Evolutionary conservation across 2,329 filamentous ascomycete genomes (phyloP).

Genomic region (Cladophialophora bantiana): DNA sequence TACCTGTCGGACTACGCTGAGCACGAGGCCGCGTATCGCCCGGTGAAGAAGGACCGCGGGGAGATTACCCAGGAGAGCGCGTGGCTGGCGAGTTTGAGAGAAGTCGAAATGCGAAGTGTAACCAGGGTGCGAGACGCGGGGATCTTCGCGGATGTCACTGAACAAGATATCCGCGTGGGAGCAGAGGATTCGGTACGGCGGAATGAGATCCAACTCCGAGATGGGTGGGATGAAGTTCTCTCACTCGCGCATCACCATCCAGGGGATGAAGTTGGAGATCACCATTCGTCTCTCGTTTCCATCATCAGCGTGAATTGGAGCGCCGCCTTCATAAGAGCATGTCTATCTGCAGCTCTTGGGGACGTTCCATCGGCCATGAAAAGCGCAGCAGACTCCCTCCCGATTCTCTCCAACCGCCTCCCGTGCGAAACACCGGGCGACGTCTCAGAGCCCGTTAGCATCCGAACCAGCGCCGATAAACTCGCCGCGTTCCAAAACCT

Average conservation of each 20-base stretch:
- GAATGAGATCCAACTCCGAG: neutral
- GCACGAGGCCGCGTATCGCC: neutral
- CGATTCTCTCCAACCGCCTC: neutral
- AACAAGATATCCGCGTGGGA: neutral
- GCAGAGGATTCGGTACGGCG: neutral
- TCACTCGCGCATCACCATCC: neutral
- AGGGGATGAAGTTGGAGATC: neutral
- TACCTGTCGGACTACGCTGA: neutral
- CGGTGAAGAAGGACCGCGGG: neutral
- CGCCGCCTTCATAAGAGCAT: neutral
- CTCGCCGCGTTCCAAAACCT: neutral
- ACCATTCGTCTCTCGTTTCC: neutral
- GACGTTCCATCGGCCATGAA: neutral
- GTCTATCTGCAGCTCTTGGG: neutral
- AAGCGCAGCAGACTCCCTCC: neutral
- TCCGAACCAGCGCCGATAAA: neutral
- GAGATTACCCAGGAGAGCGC: neutral
- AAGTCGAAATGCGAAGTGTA: neutral
- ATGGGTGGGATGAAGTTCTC: neutral
- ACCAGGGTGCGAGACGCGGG: neutral
- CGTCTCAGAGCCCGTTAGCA: neutral
- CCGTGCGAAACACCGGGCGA: neutral
- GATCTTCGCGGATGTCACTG: neutral
- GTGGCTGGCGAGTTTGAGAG: neutral
- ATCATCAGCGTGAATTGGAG: slow-evolving; percentile 2